phyloP scores from a whole-genome alignment of 768 basidiomycete genomes.

The Panaeolus papilionaceus region DNA sequence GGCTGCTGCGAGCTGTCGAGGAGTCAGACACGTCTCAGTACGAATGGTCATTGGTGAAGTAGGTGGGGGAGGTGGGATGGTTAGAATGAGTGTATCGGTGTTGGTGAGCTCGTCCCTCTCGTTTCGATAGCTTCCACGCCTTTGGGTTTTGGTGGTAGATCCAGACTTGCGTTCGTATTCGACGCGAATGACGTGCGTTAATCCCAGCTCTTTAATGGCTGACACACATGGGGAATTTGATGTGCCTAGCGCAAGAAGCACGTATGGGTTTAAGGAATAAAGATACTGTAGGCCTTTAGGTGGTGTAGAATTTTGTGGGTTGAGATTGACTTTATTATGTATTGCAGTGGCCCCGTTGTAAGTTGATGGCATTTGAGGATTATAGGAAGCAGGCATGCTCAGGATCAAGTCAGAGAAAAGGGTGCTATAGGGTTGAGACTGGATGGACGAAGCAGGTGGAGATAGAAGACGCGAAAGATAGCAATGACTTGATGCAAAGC shows the following conservation, averaged over 20 bases:
- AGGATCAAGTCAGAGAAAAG: no score
- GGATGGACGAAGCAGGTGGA: no score
- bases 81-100: neutral
- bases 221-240: neutral
- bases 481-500: no score
- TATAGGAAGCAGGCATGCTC: no score
- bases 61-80: neutral
- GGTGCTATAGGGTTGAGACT: no score
- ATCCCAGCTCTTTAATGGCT: neutral
- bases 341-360: no score
- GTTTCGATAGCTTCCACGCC: neutral
- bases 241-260: neutral
- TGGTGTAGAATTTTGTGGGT: no score
- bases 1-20: neutral
- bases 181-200: neutral
- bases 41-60: neutral
- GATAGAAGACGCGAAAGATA: no score
- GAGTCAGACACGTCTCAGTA: neutral
- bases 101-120: neutral
- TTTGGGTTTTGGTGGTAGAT: neutral
- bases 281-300: no score
- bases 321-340: no score
- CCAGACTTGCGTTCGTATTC: neutral
- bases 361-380: no score
- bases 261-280: neutral